Conservation (phyloP, 2,329 filamentous ascomycete species). For the Claviceps monticola region DNA sequence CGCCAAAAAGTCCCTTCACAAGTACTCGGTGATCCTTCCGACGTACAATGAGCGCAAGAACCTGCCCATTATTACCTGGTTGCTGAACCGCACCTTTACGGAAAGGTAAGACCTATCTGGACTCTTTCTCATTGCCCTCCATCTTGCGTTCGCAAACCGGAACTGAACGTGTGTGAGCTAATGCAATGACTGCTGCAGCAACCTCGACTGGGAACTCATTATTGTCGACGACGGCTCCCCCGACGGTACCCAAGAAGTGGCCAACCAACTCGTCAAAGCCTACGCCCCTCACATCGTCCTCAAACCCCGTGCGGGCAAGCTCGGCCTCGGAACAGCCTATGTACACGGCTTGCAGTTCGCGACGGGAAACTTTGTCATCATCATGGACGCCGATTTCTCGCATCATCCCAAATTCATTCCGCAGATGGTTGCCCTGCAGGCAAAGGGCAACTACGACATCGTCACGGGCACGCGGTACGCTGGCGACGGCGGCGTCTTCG, state of each 20-base stretch:
- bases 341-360: conserved; percentile 85
- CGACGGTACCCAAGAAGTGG: conserved; percentile 85
- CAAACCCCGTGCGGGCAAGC: conserved; percentile 82
- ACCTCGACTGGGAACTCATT: conserved; percentile 92
- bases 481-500: conserved; percentile 76
- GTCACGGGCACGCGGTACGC: conserved; percentile 94
- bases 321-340: conserved; percentile 93
- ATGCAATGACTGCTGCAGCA: conserved; percentile 33
- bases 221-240: conserved; percentile 97
- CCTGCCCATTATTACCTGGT: conserved; percentile 88
- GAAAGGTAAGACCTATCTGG: conserved; percentile 52
- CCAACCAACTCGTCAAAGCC: conserved; percentile 75
- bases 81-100: conserved; percentile 84
- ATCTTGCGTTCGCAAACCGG: neutral
- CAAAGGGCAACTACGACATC: conserved; percentile 73
- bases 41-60: conserved; percentile 98
- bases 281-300: conserved; percentile 72
- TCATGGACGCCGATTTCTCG: conserved; percentile 99
- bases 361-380: conserved; percentile 91
- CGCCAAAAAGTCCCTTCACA: conserved; percentile 38
- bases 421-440: conserved; percentile 76
- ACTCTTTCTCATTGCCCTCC: neutral
- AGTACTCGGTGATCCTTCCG: conserved; percentile 93
- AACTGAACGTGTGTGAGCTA: neutral
- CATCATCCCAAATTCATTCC: conserved; percentile 99